Base-by-base conservation (phyloP, 2,329 filamentous ascomycete genomes). In the Emergomyces africanus region DNA sequence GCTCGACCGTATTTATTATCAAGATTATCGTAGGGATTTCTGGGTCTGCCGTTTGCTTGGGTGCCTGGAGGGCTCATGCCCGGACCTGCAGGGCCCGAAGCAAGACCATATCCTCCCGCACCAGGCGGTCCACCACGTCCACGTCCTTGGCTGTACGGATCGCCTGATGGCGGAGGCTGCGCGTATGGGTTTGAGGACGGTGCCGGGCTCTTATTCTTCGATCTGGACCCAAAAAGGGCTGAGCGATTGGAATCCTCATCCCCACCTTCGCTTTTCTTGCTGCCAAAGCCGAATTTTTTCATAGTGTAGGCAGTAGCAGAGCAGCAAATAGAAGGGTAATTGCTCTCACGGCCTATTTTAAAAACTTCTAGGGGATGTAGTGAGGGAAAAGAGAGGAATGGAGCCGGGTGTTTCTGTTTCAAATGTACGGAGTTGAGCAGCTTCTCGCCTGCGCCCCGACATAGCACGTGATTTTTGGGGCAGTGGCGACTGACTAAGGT, bases 161-260 rank as follows among this genome's bases (percentile, higher is more conserved):
- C 80, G 15, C 23, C 23, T 15, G 35, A 71, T 58, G 74, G 72
- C 60, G 72, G 66, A 5, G 79, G 74, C 54, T 79, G 77, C 49
- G 81, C 81, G 64, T 83, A 83, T 28, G 82, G 82, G 67, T 85
- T 82, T 33, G 74, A 73, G 41, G 75, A 69, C 37, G 78, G 74
- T 33, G 77, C 74, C 33, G 79, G 74, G 58, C 75, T 77, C 69
- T 82, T 82, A 64, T 75, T 77, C 69, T 81, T 83, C 56, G 76
- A 78, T 63, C 78, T 74, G 64, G 75, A 75, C 63, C 81, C 81
- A 65, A 85, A 85, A 37, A 85, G 79, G n/a, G 81, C 80, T 59
- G 74, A 75, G 69, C 81, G 79, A 69, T 75, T 78, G 44, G 72
- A 72, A 60, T 80, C 74, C 54, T 80, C 78, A 63, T 80, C 80